These are phyloP conservation scores for Adiantum capillusveneris DNA, from an alignment of 75 land plant species.

Conservation along the genomic window DNA sequence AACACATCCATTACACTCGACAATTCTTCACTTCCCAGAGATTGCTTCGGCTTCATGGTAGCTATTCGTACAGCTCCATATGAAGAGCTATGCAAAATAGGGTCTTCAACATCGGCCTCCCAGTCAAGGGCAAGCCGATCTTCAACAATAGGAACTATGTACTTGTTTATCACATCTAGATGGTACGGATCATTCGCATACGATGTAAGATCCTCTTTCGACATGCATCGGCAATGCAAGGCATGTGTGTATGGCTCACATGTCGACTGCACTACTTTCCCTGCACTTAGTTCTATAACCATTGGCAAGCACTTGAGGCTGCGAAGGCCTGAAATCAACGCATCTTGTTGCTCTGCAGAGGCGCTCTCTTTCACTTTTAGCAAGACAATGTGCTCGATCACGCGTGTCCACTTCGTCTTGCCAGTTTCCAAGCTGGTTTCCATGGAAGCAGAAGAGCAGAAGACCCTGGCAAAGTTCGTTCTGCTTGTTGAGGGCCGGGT, in stretches of 20 bases:
- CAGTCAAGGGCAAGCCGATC: slow-evolving; percentile 82
- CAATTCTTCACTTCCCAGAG: slow-evolving; percentile 13
- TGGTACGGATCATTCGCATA: slow-evolving; percentile 67
- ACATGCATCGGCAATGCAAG: slow-evolving; percentile 65
- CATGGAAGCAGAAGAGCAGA: neutral
- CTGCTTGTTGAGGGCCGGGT: no score
- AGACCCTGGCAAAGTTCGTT: no score
- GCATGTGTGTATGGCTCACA: slow-evolving; percentile 66
- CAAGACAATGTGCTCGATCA: slow-evolving; percentile 76
- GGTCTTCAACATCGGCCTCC: slow-evolving; percentile 31
- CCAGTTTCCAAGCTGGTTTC: neutral
- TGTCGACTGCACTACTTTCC: slow-evolving; percentile 29
- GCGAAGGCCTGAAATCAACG: slow-evolving; percentile 48
- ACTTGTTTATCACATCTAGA: slow-evolving; percentile 39
- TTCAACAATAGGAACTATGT: slow-evolving; percentile 43
- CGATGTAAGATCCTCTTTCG: slow-evolving; percentile 40
- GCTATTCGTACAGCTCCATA: slow-evolving; percentile 46
- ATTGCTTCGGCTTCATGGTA: slow-evolving; percentile 48
- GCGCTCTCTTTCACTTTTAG: slow-evolving; percentile 55
- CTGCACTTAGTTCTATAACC: slow-evolving; percentile 67
- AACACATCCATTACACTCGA: slow-evolving; percentile 19
- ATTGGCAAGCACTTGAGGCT: slow-evolving; percentile 38
- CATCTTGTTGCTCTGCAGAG: slow-evolving; percentile 29
- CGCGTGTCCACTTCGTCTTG: slow-evolving; percentile 5
- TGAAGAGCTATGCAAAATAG: slow-evolving; percentile 6